A percentile compares a stretch with the other conserved stretches of the same genome.
These are phyloP conservation scores for Boletellus ananas DNA, from an alignment of 768 basidiomycete species.

Conservation along the genomic window DNA sequence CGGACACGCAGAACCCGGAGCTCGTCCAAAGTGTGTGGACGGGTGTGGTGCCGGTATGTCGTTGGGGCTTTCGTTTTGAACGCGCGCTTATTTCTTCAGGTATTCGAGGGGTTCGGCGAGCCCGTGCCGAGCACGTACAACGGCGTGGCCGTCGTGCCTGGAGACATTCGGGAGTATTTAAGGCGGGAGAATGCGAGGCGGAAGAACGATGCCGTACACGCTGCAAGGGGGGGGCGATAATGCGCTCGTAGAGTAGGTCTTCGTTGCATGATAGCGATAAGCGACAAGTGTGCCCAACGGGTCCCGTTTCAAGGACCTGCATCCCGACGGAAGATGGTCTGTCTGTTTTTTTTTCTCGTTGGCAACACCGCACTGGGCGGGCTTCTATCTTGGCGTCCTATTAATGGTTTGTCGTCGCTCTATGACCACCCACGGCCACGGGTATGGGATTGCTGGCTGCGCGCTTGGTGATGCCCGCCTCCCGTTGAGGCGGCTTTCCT, in stretches of 20 bases:
- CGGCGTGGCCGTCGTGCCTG: conserved; percentile 10
- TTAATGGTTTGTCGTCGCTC: no score
- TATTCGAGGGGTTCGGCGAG: conserved; percentile 24
- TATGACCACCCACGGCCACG: no score
- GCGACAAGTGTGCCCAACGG: background rate
- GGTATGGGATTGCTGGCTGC: no score
- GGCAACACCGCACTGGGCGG: no score
- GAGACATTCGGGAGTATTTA: conserved; percentile 19
- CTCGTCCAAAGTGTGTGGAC: conserved; percentile 20
- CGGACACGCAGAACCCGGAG: conserved; percentile 14
- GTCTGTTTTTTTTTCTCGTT: no score
- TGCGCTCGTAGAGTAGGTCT: background rate
- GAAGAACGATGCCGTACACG: conserved; percentile 22
- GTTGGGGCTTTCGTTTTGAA: background rate
- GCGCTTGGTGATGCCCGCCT: no score
- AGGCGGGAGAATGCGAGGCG: conserved; percentile 21
- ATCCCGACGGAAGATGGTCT: background rate
- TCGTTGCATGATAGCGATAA: background rate
- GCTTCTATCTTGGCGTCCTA: no score
- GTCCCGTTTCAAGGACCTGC: no score
- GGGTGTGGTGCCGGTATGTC: conserved; percentile 22
- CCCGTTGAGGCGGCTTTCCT: no score
- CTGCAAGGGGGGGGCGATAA: conserved; percentile 36
- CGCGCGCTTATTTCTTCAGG: conserved; percentile 1
- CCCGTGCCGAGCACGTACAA: conserved; percentile 24